phyloP scores from a whole-genome alignment of 768 basidiomycete genomes.

The Lentinula edodes region DNA sequence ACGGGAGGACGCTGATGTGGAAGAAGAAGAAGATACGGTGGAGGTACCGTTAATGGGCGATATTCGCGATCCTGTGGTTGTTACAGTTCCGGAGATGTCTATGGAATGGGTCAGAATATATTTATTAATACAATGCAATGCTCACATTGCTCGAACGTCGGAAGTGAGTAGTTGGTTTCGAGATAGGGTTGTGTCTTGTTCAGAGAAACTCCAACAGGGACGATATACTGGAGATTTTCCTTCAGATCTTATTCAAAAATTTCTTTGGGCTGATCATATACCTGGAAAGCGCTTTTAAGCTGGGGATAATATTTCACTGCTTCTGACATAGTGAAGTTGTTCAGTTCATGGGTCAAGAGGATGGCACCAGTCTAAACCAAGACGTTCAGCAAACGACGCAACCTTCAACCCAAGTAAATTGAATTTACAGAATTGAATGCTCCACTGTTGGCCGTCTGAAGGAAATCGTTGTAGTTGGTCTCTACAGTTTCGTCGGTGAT shows the following conservation, averaged over 20 bases:
- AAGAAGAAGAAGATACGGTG: not conserved
- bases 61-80: not conserved
- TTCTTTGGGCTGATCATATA: not conserved
- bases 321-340: conserved; percentile 57
- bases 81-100: not conserved
- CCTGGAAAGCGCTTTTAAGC: conserved; percentile 40
- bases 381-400: conserved; percentile 10
- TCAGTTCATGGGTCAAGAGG: conserved; percentile 53
- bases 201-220: conserved; percentile 46
- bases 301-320: conserved; percentile 45
- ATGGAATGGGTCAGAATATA: not conserved
- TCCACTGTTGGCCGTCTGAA: conserved; percentile 41
- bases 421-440: conserved; percentile 29
- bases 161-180: conserved; percentile 37
- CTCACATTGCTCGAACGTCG: conserved; percentile 44
- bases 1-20: not conserved
- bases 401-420: conserved; percentile 7
- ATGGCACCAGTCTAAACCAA: conserved; percentile 44
- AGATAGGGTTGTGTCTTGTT: conserved; percentile 50
- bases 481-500: conserved; percentile 41
- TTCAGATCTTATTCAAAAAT: not conserved
- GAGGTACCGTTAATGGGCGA: not conserved
- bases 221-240: conserved; percentile 31
- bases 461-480: conserved; percentile 48
- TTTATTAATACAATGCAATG: not conserved